phyloP scores from a whole-genome alignment of 805 yeast genomes.

The Starmerella potacharoeniae region DNA sequence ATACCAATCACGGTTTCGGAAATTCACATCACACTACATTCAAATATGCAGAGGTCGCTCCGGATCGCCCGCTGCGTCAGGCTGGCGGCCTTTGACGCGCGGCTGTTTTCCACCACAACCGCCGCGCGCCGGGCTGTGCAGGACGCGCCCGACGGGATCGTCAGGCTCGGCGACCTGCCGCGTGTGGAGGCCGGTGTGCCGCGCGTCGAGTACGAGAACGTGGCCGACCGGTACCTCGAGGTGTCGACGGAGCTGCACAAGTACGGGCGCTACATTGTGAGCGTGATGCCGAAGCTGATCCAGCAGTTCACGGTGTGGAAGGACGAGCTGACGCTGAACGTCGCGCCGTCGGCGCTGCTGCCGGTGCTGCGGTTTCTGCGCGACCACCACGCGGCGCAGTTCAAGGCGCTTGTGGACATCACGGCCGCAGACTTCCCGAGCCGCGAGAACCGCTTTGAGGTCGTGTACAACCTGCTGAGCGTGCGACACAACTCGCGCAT shows the following conservation, averaged over 20 bases:
- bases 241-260: slow-evolving; percentile 62
- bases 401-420: slow-evolving; percentile 64
- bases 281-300: slow-evolving; percentile 67
- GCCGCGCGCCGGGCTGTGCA: slow-evolving; percentile 11
- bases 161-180: slow-evolving; percentile 23
- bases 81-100: background rate
- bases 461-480: slow-evolving; percentile 70
- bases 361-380: slow-evolving; percentile 62
- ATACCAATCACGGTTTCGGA: slow-evolving; percentile 4
- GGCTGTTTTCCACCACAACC: slow-evolving; percentile 4
- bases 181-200: slow-evolving; percentile 29
- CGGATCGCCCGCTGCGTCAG: slow-evolving; percentile 8
- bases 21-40: background rate
- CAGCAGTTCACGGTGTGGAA: slow-evolving; percentile 86
- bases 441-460: slow-evolving; percentile 74
- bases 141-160: slow-evolving; percentile 29
- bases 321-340: slow-evolving; percentile 67
- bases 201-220: slow-evolving; percentile 37
- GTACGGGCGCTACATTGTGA: slow-evolving; percentile 68
- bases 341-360: slow-evolving; percentile 62
- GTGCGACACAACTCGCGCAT: slow-evolving; percentile 78
- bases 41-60: slow-evolving; percentile 12
- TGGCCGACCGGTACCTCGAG: slow-evolving; percentile 61
- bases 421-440: slow-evolving; percentile 83
- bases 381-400: slow-evolving; percentile 72